Evolutionary conservation across 1,139 yeast species (phyloP), one percentile per base, ranked within the genome.

Genomic region (Lodderomyces jiufengensis): DNA sequence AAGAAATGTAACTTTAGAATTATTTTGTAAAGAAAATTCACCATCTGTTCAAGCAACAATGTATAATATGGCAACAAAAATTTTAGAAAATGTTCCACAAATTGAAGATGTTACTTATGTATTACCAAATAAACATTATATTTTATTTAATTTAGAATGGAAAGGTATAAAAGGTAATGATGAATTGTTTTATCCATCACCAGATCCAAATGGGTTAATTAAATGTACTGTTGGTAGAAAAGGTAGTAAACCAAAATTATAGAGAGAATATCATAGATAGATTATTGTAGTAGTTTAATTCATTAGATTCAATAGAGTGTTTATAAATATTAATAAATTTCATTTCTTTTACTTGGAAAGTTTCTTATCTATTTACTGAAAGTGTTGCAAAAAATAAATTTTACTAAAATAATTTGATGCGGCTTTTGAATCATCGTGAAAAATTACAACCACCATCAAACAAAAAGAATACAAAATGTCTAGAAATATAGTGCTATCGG

Each of bases 21-120:
- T 75, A 43, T 88, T 88, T 61, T 95, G 96, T 16, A 61, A 72
- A 37, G 96, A 88, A 61, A 80, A 85, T 61, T 85, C 95, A 8
- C 78, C 95, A 13, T 83, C 95, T 12, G 97, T 88, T 34, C 97
- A 88, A 67, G 95, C 95, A 29, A 88, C 96, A 43, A 87, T 87
- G 96, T 88, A 78, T 72, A 85, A 87, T 70, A 88, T 88, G 92
- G 73, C 86, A 27, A 71, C 76, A 43, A 78, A 78, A 46, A 86
- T 88, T 47, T 73, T 88, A 55, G 70, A 66, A 36, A 56, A 53
- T 35, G 81, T 76, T 40, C 70, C 79, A 5, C 70, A 70, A 43
- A 69, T 88, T 38, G 74, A 68, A 41, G 69, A 70, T 32, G 95
- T 87, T 29, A 63, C 80, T 37, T 88, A 85, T 60, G 65, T 74